phyloP scores from a whole-genome alignment of 2,329 filamentous ascomycete species.

The Parastagonospora nodorum region DNA sequence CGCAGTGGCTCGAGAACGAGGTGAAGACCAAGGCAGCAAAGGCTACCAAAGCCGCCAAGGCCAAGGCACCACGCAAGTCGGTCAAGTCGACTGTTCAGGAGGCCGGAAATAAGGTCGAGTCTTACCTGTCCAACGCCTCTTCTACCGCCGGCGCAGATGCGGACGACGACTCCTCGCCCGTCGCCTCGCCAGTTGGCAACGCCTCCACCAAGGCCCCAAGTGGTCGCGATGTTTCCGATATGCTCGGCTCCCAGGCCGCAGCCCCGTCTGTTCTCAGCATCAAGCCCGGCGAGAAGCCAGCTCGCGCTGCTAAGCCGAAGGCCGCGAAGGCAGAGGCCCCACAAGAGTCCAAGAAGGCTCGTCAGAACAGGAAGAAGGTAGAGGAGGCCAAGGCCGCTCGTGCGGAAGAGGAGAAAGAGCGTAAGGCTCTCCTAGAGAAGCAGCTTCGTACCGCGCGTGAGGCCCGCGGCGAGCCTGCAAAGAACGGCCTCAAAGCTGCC shows the following conservation, averaged over 20 bases:
- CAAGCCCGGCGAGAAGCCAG: slow-evolving; percentile 66
- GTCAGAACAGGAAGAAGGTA: slow-evolving; percentile 87
- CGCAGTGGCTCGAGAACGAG: slow-evolving; percentile 36
- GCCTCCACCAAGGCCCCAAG: slow-evolving; percentile 52
- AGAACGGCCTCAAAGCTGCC: slow-evolving; percentile 69
- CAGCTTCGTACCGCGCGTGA: slow-evolving; percentile 82
- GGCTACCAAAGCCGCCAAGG: slow-evolving; percentile 30
- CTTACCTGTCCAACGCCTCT: slow-evolving; percentile 51
- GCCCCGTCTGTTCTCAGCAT: slow-evolving; percentile 79
- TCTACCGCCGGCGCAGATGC: slow-evolving; percentile 76
- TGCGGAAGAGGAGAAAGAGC: slow-evolving; percentile 77
- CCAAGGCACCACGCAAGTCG: slow-evolving; percentile 41
- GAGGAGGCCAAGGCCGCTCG: slow-evolving; percentile 77
- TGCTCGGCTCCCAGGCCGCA: slow-evolving; percentile 76
- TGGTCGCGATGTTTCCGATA: slow-evolving; percentile 79
- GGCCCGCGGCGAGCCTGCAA: slow-evolving; percentile 79
- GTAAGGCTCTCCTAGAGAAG: slow-evolving; percentile 77
- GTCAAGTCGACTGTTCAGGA: slow-evolving; percentile 44
- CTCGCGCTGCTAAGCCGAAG: slow-evolving; percentile 65
- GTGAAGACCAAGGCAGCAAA: slow-evolving; percentile 29
- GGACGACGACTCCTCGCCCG: slow-evolving; percentile 78
- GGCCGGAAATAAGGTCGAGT: slow-evolving; percentile 37
- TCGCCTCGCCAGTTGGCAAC: slow-evolving; percentile 65
- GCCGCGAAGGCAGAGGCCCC: slow-evolving; percentile 58
- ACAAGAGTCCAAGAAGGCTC: slow-evolving; percentile 90